Conservation (phyloP, 495 filamentous ascomycete genomes). For the Hamigera avellanea region DNA sequence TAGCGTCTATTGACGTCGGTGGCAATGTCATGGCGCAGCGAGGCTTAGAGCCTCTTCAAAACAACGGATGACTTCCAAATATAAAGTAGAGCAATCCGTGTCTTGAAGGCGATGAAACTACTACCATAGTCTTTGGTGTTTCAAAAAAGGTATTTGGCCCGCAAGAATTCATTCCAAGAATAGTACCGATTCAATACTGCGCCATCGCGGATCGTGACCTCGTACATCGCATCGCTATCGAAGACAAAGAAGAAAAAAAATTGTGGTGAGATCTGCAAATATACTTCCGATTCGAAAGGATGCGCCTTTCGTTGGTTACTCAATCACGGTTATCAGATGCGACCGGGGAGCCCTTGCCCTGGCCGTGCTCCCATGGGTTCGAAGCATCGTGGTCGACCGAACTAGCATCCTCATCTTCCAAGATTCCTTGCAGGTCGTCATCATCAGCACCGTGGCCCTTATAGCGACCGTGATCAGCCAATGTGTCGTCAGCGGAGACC, state of each 20-base stretch:
- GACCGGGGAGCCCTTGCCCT: neutral
- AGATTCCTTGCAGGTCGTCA: slow-evolving; percentile 13
- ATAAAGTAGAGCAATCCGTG: neutral
- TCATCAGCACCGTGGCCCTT: slow-evolving; percentile 7
- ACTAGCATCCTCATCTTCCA: slow-evolving; percentile 13
- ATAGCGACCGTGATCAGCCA: slow-evolving; percentile 38
- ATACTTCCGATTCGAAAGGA: too few relatives aligned
- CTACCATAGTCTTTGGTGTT: too few relatives aligned
- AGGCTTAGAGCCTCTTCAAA: slow-evolving; percentile 10
- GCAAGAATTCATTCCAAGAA: neutral
- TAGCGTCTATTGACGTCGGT: slow-evolving; percentile 1
- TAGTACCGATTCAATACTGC: neutral
- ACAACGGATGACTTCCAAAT: slow-evolving; percentile 4
- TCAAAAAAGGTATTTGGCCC: too few relatives aligned
- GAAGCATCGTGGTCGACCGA: slow-evolving; percentile 1
- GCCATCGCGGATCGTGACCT: neutral
- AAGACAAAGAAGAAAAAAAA: slow-evolving; percentile 1
- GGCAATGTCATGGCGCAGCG: slow-evolving; percentile 18
- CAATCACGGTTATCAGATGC: neutral
- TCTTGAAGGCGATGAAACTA: too few relatives aligned
- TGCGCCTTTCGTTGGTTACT: too few relatives aligned
- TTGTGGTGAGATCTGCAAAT: too few relatives aligned
- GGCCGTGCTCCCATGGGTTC: slow-evolving; percentile 4
- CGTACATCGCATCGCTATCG: neutral
- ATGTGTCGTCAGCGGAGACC: slow-evolving; percentile 67